Evolutionary conservation across 2,329 filamentous ascomycete species (phyloP).

Genomic region (Helminthosporium solani): DNA sequence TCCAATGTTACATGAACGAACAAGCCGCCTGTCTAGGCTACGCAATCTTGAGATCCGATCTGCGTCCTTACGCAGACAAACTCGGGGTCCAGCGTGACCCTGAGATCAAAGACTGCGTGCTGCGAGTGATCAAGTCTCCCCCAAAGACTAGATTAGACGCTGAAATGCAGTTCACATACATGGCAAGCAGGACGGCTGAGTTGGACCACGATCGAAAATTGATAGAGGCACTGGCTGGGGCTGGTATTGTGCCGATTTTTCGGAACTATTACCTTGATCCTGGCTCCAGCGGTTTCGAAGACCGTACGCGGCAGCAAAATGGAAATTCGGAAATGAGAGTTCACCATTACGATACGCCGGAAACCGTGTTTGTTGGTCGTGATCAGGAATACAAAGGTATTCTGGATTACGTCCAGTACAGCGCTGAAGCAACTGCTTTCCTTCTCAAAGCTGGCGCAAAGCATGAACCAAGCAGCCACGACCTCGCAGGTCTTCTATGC

Average conservation of each 20-base stretch:
- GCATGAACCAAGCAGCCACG: conserved; percentile 80
- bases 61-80: conserved; percentile 79
- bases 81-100: conserved; percentile 86
- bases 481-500: conserved; percentile 82
- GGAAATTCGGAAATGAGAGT: conserved; percentile 44
- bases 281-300: conserved; percentile 34
- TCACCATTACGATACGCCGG: conserved; percentile 62
- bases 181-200: conserved; percentile 74
- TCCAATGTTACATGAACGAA: conserved; percentile 79
- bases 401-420: conserved; percentile 97
- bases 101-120: conserved; percentile 72
- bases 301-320: conserved; percentile 30
- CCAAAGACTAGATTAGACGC: conserved; percentile 69
- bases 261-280: conserved; percentile 37
- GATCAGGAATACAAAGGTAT: conserved; percentile 77
- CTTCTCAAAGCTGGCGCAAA: conserved; percentile 87
- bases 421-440: conserved; percentile 82
- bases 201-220: conserved; percentile 51
- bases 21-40: conserved; percentile 77
- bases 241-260: conserved; percentile 42
- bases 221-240: conserved; percentile 26
- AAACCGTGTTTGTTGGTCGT: conserved; percentile 76
- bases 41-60: conserved; percentile 69
- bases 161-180: conserved; percentile 75
- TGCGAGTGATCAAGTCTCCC: conserved; percentile 68